A percentile compares a stretch with the other conserved stretches of the same genome.
phyloP scores from a whole-genome alignment of 306 rosid genomes.

The Sechiopsis laciniata region DNA sequence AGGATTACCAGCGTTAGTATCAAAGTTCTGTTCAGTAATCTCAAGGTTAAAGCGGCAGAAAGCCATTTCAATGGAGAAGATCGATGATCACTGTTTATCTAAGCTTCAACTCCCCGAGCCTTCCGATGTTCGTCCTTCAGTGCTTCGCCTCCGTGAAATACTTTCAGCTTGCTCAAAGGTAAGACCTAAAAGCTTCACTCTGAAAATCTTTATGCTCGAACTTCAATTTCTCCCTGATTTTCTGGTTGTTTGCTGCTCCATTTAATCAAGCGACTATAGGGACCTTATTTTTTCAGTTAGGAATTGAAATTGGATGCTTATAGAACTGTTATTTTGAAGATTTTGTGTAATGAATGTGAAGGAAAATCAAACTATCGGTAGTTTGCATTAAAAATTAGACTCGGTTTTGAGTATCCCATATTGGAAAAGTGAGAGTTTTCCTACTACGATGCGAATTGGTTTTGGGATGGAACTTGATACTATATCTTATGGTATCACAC shows the following conservation, averaged over 20 bases:
- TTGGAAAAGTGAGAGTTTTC: no score
- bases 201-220: not conserved
- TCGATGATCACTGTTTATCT: conserved; percentile 22
- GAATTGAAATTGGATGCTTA: not conserved
- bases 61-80: conserved; percentile 26
- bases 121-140: conserved; percentile 31
- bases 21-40: not conserved
- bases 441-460: no score
- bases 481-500: no score
- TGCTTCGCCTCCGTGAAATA: conserved; percentile 41
- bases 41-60: conserved; percentile 17
- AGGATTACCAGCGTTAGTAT: not conserved
- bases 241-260: not conserved
- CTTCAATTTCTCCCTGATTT: not conserved
- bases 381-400: no score
- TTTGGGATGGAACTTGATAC: no score
- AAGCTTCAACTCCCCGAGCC: conserved; percentile 18
- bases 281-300: not conserved
- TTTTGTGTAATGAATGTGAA: not conserved
- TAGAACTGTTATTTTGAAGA: not conserved
- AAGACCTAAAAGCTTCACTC: conserved; percentile 16
- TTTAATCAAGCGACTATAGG: not conserved
- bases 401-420: no score
- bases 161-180: conserved; percentile 54
- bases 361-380: not conserved